A percentile compares a stretch with the other conserved stretches of the same genome.
These are phyloP conservation scores for Trichothecium sympodiale DNA, from an alignment of 2,329 filamentous ascomycete species.

Conservation along the genomic window DNA sequence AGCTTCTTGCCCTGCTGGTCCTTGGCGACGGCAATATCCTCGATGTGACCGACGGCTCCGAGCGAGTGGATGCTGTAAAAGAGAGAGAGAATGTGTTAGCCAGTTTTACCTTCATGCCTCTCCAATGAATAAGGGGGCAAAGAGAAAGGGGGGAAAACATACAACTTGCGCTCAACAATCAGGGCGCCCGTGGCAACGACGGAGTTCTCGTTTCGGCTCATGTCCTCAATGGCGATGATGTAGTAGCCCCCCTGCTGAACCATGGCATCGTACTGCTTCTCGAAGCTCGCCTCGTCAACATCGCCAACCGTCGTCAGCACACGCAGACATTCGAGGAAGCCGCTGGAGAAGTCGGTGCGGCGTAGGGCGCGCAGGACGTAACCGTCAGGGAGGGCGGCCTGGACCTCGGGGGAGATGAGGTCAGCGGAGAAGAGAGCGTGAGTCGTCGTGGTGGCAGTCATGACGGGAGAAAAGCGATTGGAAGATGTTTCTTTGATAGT, in stretches of 20 bases:
- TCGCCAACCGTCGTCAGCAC: constrained; percentile 92
- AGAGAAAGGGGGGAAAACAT: constrained; percentile 23
- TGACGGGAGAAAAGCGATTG: no score
- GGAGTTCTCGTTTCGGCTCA: constrained; percentile 35
- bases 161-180: constrained; percentile 92
- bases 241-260: constrained; percentile 67
- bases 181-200: constrained; percentile 88
- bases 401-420: constrained; percentile 69
- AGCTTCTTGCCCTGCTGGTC: constrained; percentile 97
- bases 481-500: no score
- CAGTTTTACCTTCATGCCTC: no score
- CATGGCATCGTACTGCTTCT: constrained; percentile 76
- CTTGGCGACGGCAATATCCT: constrained; percentile 91
- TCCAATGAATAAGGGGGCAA: not conserved
- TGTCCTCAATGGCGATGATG: constrained; percentile 75
- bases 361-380: constrained; percentile 77
- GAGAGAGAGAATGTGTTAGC: not conserved
- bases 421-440: constrained; percentile 63
- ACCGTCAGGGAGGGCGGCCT: constrained; percentile 61
- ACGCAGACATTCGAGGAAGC: constrained; percentile 83
- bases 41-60: constrained; percentile 84
- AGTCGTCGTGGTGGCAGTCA: no score
- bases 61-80: constrained; percentile 58
- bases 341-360: constrained; percentile 63
- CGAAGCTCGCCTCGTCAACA: constrained; percentile 63